Conservation (phyloP, 2,329 filamentous ascomycete genomes). For the Xylaria sp. region DNA sequence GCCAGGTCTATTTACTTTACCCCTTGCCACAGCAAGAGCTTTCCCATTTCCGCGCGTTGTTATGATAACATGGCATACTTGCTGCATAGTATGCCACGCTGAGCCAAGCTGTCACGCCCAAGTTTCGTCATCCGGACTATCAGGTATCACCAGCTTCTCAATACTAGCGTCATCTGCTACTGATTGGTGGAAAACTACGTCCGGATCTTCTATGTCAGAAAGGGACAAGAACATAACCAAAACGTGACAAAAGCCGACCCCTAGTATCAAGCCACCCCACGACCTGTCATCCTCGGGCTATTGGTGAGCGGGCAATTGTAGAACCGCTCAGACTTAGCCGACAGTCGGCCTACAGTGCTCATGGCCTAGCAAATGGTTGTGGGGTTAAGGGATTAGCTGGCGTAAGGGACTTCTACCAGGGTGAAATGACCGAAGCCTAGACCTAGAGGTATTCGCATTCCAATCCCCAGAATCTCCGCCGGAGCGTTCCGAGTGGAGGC, state of each 20-base stretch:
- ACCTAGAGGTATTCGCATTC: not conserved
- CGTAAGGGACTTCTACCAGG: not conserved
- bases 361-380: no score
- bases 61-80: not conserved
- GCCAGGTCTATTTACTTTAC: not conserved
- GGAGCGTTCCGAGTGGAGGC: constrained; percentile 1
- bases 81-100: not conserved
- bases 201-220: constrained; percentile 1
- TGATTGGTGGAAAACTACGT: constrained; percentile 22
- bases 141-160: not conserved
- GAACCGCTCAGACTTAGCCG: constrained; percentile 3
- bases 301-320: not conserved
- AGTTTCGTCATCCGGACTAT: not conserved
- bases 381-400: not conserved
- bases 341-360: not conserved
- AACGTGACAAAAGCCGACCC: not conserved
- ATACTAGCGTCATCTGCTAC: not conserved
- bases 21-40: not conserved
- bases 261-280: not conserved
- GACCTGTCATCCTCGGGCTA: not conserved
- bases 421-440: not conserved
- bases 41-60: not conserved
- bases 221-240: not conserved
- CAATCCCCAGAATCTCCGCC: constrained; percentile 18
- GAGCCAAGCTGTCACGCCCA: not conserved